Base-by-base conservation (phyloP, 2,329 filamentous ascomycete genomes). In the Colletotrichum lindemuthianum region DNA sequence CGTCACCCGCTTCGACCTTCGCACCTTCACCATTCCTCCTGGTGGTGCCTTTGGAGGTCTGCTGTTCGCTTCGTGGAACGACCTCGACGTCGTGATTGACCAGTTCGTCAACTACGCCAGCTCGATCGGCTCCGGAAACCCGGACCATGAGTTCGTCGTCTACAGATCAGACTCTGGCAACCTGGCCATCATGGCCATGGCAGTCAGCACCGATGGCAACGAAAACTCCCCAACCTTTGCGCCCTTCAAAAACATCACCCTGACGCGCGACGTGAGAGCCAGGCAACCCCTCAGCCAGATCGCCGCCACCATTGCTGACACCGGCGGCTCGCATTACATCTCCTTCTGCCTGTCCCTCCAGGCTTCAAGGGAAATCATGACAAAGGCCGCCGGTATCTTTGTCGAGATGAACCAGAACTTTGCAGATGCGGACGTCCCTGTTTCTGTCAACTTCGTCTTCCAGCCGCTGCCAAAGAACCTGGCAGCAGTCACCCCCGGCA, bases 1-100 rank as follows among this genome's bases (percentile, higher is more conserved):
- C 59, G 73, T 78, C 2, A 77, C 79, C 2, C 66, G 70, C 6
- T 76, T 77, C 58, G 73, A 76, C 37, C 56, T 79, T 36, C 37
- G 40, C 11, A 55, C 53, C 1, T 61, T 61, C 43, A 54, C 58
- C 6, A n/a, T 48, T 6, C 58, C 58, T 7, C 11, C 50, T 16
- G 9, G n/a, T 8, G 50, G 50, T 13, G 58, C 58, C n/a, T 60
- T 54, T 39, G 58, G 58, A 2, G 58, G 58, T 16, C 58, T 60
- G 2, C 34, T 60, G 6, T 60, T 60, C n/a, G n/a, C 43, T 7
- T 48, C 40, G 2, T 60, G 50, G 50, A 48, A 13, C 10, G 53
- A 61, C 44, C 39, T 61, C 7, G 33, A 57, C 15, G 32, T 32
- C 32, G 39, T 61, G 1, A 36, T 49, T 13, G 8, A 51, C 7